Evolutionary conservation across 192 early-diverging fungal species (phyloP).

Genomic region (Geranomyces variabilis): DNA sequence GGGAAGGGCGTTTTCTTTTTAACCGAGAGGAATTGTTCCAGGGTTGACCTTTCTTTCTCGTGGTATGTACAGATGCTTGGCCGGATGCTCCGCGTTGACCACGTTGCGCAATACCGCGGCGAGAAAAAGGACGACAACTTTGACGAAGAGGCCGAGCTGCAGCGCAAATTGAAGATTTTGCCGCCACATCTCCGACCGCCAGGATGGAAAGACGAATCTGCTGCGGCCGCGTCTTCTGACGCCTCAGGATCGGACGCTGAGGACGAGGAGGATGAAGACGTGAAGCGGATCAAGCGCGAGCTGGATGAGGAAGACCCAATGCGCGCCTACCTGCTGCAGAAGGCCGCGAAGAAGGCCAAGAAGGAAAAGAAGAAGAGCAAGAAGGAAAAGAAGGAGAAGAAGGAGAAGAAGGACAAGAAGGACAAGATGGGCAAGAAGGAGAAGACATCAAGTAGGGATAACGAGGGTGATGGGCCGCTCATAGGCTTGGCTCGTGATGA

Average conservation of each 20-base stretch:
- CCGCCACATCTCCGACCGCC: conserved; percentile 43
- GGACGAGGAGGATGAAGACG: conserved; percentile 28
- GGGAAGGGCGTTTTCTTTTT: background rate
- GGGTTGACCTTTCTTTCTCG: background rate
- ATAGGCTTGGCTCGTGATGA: too few relatives aligned
- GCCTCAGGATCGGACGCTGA: background rate
- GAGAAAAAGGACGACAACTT: conserved; percentile 48
- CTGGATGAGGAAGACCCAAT: conserved; percentile 51
- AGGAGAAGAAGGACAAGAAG: conserved; percentile 39
- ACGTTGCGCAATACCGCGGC: conserved; percentile 45
- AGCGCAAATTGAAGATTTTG: conserved; percentile 39
- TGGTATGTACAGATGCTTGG: conserved; percentile 27
- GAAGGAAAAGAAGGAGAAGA: conserved; percentile 42
- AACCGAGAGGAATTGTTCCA: background rate
- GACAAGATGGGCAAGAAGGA: conserved; percentile 15
- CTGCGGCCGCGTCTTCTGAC: background rate
- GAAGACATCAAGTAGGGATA: too few relatives aligned
- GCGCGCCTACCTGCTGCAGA: conserved; percentile 38
- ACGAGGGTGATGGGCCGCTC: too few relatives aligned
- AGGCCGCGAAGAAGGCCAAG: conserved; percentile 33
- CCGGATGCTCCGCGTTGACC: conserved; percentile 47
- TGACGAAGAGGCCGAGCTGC: conserved; percentile 36
- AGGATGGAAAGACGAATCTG: background rate
- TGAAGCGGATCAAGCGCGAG: conserved; percentile 20
- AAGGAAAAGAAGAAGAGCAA: conserved; percentile 29